phyloP scores from a whole-genome alignment of 805 yeast species.

The Ascoidea tarda region DNA sequence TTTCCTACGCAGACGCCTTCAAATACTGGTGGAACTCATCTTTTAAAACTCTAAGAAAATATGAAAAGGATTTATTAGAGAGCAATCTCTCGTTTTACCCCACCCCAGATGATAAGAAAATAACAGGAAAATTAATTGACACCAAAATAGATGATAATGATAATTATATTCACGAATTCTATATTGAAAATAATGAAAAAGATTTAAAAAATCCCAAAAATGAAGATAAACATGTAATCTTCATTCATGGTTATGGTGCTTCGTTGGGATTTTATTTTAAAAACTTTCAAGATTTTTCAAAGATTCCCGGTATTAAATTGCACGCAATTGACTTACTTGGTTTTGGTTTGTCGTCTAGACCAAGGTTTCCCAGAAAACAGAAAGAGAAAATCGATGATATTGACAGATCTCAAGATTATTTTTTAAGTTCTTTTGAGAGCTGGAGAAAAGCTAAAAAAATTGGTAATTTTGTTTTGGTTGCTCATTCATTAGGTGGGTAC shows the following conservation, averaged over 20 bases:
- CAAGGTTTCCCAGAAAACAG: constrained; percentile 17
- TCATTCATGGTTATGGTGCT: constrained; percentile 82
- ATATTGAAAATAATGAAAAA: constrained; percentile 27
- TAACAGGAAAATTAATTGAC: not conserved
- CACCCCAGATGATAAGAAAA: not conserved
- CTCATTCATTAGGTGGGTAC: constrained; percentile 66
- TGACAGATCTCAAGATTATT: constrained; percentile 18
- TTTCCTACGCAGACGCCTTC: not conserved
- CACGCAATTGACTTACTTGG: constrained; percentile 53
- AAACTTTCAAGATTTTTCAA: constrained; percentile 38
- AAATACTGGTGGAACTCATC: not conserved
- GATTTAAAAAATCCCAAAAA: constrained; percentile 6
- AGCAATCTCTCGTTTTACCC: not conserved
- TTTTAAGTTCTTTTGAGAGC: constrained; percentile 34
- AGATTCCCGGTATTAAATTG: constrained; percentile 36
- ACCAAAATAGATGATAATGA: constrained; percentile 17
- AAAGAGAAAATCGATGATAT: constrained; percentile 15
- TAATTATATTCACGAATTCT: constrained; percentile 59
- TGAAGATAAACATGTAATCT: constrained; percentile 36
- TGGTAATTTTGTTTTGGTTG: constrained; percentile 41
- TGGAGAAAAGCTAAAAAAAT: constrained; percentile 39
- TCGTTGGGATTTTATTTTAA: constrained; percentile 63
- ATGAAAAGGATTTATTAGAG: not conserved
- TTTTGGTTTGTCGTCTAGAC: constrained; percentile 48
- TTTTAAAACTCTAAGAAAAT: too few relatives aligned